phyloP scores from a whole-genome alignment of 805 yeast genomes.

The Grigorovia jiainica region DNA sequence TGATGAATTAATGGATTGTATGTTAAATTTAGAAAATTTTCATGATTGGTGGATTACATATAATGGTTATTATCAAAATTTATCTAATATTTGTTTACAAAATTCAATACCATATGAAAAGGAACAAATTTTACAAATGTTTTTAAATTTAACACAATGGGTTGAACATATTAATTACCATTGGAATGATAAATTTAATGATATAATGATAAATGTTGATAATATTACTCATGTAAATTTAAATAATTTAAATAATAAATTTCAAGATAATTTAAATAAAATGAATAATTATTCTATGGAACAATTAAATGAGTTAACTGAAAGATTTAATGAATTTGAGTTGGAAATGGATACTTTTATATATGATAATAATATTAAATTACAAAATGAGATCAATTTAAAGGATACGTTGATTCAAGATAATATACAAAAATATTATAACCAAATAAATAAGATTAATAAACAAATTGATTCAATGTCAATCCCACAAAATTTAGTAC shows the following conservation, averaged over 20 bases:
- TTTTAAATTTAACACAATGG: conserved; percentile 37
- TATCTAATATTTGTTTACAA: conserved; percentile 45
- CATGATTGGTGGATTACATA: conserved; percentile 69
- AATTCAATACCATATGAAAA: conserved; percentile 44
- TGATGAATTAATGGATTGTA: conserved; percentile 27
- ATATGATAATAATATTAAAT: too few species aligned
- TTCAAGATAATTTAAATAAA: neutral
- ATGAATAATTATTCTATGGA: conserved; percentile 1
- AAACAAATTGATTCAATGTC: neutral
- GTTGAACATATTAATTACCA: conserved; percentile 17
- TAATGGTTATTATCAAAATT: conserved; percentile 52
- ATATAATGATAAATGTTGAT: conserved; percentile 2
- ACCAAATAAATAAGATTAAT: conserved; percentile 4
- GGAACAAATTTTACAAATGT: conserved; percentile 38
- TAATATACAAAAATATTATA: too few species aligned
- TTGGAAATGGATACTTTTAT: conserved; percentile 2
- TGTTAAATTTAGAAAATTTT: conserved; percentile 32
- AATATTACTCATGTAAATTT: neutral
- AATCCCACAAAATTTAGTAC: neutral
- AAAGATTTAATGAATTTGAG: conserved; percentile 1
- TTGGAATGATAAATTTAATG: conserved; percentile 7
- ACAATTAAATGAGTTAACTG: conserved; percentile 4
- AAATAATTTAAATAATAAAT: neutral
- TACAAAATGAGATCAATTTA: too few species aligned
- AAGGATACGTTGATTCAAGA: too few species aligned